phyloP scores from a whole-genome alignment of 2,329 filamentous ascomycete genomes.

The Penicillium sp. region DNA sequence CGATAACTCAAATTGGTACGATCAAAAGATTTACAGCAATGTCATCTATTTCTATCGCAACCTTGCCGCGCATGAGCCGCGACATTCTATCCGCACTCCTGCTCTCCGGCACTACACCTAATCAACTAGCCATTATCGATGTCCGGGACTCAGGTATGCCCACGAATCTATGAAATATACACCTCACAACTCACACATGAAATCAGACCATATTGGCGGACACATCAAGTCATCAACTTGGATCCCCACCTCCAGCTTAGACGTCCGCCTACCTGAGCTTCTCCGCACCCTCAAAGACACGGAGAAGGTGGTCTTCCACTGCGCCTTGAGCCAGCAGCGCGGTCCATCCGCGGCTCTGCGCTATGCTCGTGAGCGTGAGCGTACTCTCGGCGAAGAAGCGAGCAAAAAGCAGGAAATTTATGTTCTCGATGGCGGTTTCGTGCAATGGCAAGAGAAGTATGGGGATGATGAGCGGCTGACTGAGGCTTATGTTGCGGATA shows the following conservation, averaged over 20 bases:
- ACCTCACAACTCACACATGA: background rate
- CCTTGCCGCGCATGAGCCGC: constrained; percentile 68
- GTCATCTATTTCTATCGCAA: constrained; percentile 64
- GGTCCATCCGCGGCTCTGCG: constrained; percentile 81
- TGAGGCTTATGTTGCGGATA: constrained; percentile 78
- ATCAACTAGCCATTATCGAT: constrained; percentile 74
- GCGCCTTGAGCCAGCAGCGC: constrained; percentile 85
- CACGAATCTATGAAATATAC: background rate
- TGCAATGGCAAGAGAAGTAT: constrained; percentile 81
- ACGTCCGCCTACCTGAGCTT: constrained; percentile 79
- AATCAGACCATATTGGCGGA: constrained; percentile 80
- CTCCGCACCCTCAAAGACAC: constrained; percentile 75
- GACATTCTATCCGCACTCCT: constrained; percentile 70
- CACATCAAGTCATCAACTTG: constrained; percentile 81
- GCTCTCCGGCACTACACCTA: constrained; percentile 52
- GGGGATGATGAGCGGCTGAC: constrained; percentile 80
- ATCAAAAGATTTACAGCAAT: constrained; percentile 19
- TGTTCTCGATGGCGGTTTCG: constrained; percentile 82
- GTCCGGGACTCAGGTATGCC: constrained; percentile 77
- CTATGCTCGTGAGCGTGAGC: constrained; percentile 69
- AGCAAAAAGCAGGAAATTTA: constrained; percentile 69
- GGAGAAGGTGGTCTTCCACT: constrained; percentile 90
- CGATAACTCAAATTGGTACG: background rate
- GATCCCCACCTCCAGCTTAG: constrained; percentile 72
- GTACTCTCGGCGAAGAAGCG: constrained; percentile 50